A percentile compares a stretch with the other conserved stretches of the same genome.
phyloP scores from a whole-genome alignment of 2,329 filamentous ascomycete genomes.

The Cladobotryum mycophilum region DNA sequence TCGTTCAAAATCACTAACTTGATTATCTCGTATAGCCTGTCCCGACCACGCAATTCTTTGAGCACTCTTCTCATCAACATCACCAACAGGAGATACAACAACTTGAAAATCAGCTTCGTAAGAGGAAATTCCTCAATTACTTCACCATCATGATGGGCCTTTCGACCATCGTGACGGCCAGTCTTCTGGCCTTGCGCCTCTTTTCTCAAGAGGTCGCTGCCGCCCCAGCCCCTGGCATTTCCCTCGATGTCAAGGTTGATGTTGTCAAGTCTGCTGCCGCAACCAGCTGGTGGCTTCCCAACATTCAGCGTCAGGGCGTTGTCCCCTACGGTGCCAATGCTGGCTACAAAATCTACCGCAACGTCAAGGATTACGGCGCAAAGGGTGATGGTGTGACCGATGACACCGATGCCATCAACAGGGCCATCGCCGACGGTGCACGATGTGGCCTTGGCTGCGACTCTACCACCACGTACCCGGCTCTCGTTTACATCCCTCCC shows the following conservation, averaged over 20 bases:
- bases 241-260: conserved; percentile 14
- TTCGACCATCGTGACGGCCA: conserved; percentile 35
- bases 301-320: conserved; percentile 62
- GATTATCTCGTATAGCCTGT: conserved; percentile 5
- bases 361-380: conserved; percentile 71
- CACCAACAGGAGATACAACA: not conserved
- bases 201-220: conserved; percentile 29
- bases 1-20: conserved; percentile 3
- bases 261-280: conserved; percentile 18
- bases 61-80: not conserved
- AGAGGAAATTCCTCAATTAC: not conserved
- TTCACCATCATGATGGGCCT: conserved; percentile 40
- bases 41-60: not conserved
- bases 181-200: conserved; percentile 38
- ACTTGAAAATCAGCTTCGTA: conserved; percentile 2
- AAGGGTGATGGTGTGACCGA: conserved; percentile 64
- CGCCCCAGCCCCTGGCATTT: conserved; percentile 20
- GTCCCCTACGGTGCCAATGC: conserved; percentile 48
- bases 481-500: conserved; percentile 84
- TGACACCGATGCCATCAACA: conserved; percentile 84
- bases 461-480: conserved; percentile 76
- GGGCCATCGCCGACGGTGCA: conserved; percentile 67
- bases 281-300: conserved; percentile 64
- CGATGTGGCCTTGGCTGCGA: conserved; percentile 79
- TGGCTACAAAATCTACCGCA: conserved; percentile 67